These are phyloP conservation scores for Suillus luteus DNA, from an alignment of 768 basidiomycete genomes.

Conservation along the genomic window DNA sequence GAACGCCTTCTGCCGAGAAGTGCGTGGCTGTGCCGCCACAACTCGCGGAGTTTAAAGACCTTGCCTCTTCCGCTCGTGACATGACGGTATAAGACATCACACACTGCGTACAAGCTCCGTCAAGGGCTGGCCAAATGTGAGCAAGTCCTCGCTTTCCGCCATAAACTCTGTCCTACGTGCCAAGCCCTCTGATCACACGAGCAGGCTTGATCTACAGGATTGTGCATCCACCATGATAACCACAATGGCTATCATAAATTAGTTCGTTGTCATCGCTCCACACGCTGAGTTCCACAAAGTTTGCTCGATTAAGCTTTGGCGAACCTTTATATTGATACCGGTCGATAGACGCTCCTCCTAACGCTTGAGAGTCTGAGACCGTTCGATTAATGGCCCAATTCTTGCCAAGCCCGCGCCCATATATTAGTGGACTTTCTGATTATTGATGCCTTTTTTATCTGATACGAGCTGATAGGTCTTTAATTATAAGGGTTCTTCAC, in stretches of 20 bases:
- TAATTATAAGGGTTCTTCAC: neutral
- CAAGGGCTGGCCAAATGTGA: conserved; percentile 4
- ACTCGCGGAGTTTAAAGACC: neutral
- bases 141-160: neutral
- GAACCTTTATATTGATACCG: neutral
- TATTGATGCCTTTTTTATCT: neutral
- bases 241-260: neutral
- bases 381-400: neutral
- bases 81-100: neutral
- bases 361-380: neutral
- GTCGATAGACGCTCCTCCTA: neutral
- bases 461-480: neutral
- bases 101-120: neutral
- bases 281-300: neutral
- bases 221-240: neutral
- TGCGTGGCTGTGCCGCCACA: neutral
- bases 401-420: conserved; percentile 2
- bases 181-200: neutral
- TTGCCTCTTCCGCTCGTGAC: neutral
- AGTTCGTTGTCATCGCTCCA: neutral
- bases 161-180: neutral
- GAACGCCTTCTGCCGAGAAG: neutral
- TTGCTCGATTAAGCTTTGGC: neutral
- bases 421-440: neutral
- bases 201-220: neutral